phyloP scores from a whole-genome alignment of 2,329 filamentous ascomycete genomes.

The Biscogniauxia marginata region DNA sequence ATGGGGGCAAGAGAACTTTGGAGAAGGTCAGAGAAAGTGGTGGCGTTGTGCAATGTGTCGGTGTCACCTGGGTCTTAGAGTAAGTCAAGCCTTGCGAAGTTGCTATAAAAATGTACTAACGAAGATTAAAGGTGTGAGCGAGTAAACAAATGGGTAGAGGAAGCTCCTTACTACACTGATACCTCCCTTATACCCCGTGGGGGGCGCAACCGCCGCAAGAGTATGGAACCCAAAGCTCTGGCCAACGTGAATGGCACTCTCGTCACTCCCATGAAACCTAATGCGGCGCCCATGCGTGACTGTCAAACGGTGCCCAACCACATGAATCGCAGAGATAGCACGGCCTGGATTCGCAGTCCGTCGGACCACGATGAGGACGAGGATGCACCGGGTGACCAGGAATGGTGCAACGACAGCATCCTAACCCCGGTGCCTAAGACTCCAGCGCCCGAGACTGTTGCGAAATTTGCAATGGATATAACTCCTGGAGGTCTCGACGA shows the following conservation, averaged over 20 bases:
- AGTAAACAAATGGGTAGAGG: slow-evolving; percentile 74
- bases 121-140: slow-evolving; percentile 62
- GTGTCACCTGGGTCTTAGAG: slow-evolving; percentile 86
- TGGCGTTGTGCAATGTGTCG: slow-evolving; percentile 80
- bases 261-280: slow-evolving; percentile 42
- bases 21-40: slow-evolving; percentile 74
- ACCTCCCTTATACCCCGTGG: slow-evolving; percentile 66
- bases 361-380: slow-evolving; percentile 40
- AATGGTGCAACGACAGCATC: slow-evolving; percentile 40
- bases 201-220: slow-evolving; percentile 71
- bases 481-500: slow-evolving; percentile 39
- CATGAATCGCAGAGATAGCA: slow-evolving; percentile 52
- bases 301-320: slow-evolving; percentile 46
- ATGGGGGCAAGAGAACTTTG: slow-evolving; percentile 75
- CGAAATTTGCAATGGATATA: slow-evolving; percentile 50
- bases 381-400: slow-evolving; percentile 33
- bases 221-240: slow-evolving; percentile 73
- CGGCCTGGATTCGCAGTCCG: slow-evolving; percentile 55
- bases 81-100: slow-evolving; percentile 46
- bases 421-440: slow-evolving; percentile 59
- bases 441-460: slow-evolving; percentile 54
- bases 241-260: slow-evolving; percentile 67
- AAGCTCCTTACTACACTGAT: slow-evolving; percentile 68
- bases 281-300: slow-evolving; percentile 28
- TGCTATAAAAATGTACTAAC: slow-evolving; percentile 27